Evolutionary conservation across 495 filamentous ascomycete species (phyloP).

Genomic region (Talaromyces nanjingensis): DNA sequence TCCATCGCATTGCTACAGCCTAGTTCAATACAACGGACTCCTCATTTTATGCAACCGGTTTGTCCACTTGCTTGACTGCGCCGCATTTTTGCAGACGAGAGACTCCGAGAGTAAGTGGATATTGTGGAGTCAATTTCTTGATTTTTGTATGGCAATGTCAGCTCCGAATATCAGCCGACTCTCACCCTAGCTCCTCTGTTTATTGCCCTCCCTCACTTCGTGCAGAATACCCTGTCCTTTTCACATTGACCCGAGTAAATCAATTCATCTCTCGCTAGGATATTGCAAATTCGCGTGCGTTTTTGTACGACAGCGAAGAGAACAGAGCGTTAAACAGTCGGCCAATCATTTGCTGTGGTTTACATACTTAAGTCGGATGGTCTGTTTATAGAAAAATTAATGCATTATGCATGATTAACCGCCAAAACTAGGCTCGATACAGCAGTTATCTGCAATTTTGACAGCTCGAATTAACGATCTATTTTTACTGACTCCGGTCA

Average conservation of each 20-base stretch:
- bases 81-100: not conserved
- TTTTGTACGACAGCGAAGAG: not conserved
- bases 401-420: not conserved
- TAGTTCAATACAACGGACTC: not conserved
- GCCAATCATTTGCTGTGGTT: not conserved
- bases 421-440: not conserved
- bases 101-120: not conserved
- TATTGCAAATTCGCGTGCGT: not conserved
- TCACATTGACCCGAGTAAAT: not conserved
- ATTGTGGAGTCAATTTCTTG: not conserved
- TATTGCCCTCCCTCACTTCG: not conserved
- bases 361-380: not conserved
- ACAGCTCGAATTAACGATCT: not conserved
- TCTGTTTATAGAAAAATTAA: not conserved
- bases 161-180: not conserved
- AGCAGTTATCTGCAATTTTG: not conserved
- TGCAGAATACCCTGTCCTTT: not conserved
- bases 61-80: not conserved
- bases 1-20: not conserved
- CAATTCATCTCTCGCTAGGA: not conserved
- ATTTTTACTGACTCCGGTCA: not conserved
- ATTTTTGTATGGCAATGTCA: not conserved
- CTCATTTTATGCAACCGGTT: not conserved
- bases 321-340: constrained; percentile 2
- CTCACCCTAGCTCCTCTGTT: not conserved